phyloP scores from a whole-genome alignment of 768 basidiomycete genomes.

The Udeniomyces megalosporus region DNA sequence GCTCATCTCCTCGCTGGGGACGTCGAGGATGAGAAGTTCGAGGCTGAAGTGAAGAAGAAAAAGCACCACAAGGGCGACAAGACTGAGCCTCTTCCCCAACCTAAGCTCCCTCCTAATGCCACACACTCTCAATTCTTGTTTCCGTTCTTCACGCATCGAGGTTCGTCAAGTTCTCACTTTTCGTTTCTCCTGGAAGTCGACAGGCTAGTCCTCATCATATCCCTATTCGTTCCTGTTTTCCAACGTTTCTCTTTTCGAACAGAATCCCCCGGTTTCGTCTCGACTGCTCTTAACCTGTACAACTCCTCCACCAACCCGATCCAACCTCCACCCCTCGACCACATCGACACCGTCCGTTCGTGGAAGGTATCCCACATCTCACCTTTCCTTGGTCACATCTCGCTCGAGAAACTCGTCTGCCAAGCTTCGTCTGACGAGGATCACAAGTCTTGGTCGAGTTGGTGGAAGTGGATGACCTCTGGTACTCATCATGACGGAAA shows the following conservation, averaged over 20 bases:
- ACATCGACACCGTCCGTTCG: conserved; percentile 21
- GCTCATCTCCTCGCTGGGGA: conserved; percentile 27
- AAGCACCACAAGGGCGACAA: not conserved
- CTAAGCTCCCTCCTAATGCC: conserved; percentile 30
- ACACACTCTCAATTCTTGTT: conserved; percentile 32
- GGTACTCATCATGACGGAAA: not conserved
- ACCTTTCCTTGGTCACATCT: conserved; percentile 33
- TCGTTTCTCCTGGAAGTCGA: no score
- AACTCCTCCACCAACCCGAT: conserved; percentile 24
- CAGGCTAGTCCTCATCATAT: no score
- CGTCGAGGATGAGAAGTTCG: conserved; percentile 16
- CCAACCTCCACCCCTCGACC: conserved; percentile 22
- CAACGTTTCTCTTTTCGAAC: no score
- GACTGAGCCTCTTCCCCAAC: conserved; percentile 24
- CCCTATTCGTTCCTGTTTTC: no score
- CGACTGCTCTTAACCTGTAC: conserved; percentile 32
- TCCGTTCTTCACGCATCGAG: conserved; percentile 32
- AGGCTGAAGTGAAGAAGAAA: not conserved
- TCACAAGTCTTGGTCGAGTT: not conserved
- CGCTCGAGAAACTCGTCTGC: conserved; percentile 29
- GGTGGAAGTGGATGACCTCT: not conserved
- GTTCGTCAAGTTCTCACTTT: no score
- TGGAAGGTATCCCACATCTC: conserved; percentile 33
- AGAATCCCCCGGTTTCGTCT: conserved; percentile 32
- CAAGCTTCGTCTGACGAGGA: not conserved